A percentile compares a stretch with the other conserved stretches of the same genome.
Evolutionary conservation across 2,329 filamentous ascomycete species (phyloP).

Genomic region (Fusarium brevicatenulatum): DNA sequence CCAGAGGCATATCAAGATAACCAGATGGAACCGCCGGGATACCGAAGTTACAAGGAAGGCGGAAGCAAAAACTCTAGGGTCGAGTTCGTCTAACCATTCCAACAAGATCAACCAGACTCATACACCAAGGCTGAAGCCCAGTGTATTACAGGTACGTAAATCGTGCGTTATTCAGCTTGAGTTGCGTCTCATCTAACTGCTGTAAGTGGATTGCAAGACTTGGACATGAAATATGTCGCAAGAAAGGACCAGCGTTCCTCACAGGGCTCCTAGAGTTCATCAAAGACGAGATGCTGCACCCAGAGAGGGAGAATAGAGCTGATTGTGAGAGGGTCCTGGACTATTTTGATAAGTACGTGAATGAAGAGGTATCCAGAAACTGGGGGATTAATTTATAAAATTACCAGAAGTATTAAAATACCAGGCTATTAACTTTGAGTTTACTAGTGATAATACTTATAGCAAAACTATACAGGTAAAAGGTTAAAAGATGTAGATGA

Average conservation of each 20-base stretch:
- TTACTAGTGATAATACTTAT: not conserved
- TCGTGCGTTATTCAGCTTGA: accelerated
- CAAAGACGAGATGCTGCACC: not conserved
- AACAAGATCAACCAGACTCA: not conserved
- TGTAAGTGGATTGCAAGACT: not conserved
- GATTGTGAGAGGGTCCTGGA: not conserved
- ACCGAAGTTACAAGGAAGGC: not conserved
- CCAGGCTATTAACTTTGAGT: accelerated
- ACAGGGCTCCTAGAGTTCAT: accelerated
- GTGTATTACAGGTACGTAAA: not conserved
- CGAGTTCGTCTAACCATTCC: too few relatives aligned
- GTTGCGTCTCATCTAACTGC: not conserved
- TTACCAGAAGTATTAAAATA: not conserved
- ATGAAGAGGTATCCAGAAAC: accelerated
- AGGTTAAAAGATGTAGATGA: not conserved
- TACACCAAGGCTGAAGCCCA: not conserved
- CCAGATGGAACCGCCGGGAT: accelerated
- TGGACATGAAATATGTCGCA: accelerated
- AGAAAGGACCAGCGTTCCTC: not conserved
- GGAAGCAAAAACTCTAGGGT: not conserved
- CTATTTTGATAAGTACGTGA: not conserved
- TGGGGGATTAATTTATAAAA: not conserved
- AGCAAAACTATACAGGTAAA: not conserved
- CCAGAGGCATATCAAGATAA: not conserved
- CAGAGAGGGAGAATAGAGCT: not conserved